Conservation (phyloP, 2,329 filamentous ascomycete genomes). For the Claviceps africana region DNA sequence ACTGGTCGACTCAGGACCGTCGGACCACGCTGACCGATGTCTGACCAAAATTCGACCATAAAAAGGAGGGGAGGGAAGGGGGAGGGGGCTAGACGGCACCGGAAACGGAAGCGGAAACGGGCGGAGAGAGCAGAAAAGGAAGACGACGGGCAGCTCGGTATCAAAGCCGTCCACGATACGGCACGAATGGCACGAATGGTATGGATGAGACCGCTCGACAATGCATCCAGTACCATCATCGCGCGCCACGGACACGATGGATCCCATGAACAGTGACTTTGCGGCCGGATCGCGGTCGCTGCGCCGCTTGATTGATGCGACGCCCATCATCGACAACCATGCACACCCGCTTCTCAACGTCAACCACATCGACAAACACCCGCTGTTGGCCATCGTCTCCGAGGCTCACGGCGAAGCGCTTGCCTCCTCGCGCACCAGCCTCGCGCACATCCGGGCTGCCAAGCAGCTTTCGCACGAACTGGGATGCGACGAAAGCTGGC, state of each 20-base stretch:
- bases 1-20: too few relatives aligned
- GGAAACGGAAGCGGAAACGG: too few relatives aligned
- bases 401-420: conserved; percentile 61
- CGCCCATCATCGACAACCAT: conserved; percentile 60
- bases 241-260: not conserved
- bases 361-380: conserved; percentile 30
- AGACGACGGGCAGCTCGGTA: not conserved
- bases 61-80: too few relatives aligned
- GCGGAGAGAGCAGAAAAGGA: too few relatives aligned
- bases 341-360: conserved; percentile 53
- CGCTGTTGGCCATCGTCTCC: conserved; percentile 48
- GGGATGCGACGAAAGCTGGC: conserved; percentile 49
- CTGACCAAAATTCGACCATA: too few relatives aligned
- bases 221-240: too few relatives aligned
- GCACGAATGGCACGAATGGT: not conserved
- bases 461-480: conserved; percentile 54
- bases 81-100: too few relatives aligned
- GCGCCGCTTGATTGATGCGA: conserved; percentile 29
- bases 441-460: conserved; percentile 57
- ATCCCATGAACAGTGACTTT: not conserved
- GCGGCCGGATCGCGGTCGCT: conserved; percentile 12
- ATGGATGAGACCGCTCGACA: too few relatives aligned
- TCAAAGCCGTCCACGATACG: not conserved
- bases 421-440: conserved; percentile 42
- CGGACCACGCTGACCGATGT: too few relatives aligned